Percentiles rank a stretch among this genome's conserved stretches.
Evolutionary conservation across 2,329 filamentous ascomycete genomes (phyloP).

Genomic region (Parascedosporium putredinis): DNA sequence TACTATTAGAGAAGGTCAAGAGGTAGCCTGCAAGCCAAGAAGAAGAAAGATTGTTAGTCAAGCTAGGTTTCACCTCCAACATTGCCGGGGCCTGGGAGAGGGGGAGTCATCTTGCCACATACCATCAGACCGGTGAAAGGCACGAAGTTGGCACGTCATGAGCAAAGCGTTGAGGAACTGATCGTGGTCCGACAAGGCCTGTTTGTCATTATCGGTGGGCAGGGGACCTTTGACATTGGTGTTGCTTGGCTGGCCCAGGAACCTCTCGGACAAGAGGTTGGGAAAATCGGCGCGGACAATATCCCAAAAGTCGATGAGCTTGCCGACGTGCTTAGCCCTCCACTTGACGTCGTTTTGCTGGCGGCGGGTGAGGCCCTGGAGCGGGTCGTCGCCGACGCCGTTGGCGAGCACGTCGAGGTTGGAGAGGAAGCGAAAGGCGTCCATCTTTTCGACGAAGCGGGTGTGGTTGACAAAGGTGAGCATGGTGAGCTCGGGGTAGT

Average conservation of each 20-base stretch:
- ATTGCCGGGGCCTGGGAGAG: neutral
- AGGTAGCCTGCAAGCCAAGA: conserved; percentile 7
- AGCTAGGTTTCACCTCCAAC: neutral
- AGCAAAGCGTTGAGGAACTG: conserved; percentile 5
- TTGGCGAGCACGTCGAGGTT: neutral
- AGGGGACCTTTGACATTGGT: conserved; percentile 5
- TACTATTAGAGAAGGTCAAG: conserved; percentile 20
- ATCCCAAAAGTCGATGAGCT: conserved; percentile 6
- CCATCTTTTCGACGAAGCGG: conserved; percentile 7
- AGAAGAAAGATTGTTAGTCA: neutral
- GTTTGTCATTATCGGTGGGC: neutral
- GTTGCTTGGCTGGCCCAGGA: conserved; percentile 4
- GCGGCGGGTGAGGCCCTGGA: neutral
- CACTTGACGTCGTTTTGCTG: neutral
- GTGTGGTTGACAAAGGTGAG: conserved; percentile 10
- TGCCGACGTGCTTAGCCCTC: neutral
- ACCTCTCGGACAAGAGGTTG: conserved; percentile 6
- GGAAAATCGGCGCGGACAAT: neutral
- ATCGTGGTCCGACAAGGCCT: conserved; percentile 3
- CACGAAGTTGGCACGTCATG: conserved; percentile 1
- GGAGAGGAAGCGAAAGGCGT: conserved; percentile 6
- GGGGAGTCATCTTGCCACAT: neutral
- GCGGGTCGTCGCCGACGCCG: neutral
- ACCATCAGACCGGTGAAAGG: conserved; percentile 7
- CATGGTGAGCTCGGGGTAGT: conserved; percentile 5